phyloP scores from a whole-genome alignment of 139 green algal species.

The Pleodorina starrii region DNA sequence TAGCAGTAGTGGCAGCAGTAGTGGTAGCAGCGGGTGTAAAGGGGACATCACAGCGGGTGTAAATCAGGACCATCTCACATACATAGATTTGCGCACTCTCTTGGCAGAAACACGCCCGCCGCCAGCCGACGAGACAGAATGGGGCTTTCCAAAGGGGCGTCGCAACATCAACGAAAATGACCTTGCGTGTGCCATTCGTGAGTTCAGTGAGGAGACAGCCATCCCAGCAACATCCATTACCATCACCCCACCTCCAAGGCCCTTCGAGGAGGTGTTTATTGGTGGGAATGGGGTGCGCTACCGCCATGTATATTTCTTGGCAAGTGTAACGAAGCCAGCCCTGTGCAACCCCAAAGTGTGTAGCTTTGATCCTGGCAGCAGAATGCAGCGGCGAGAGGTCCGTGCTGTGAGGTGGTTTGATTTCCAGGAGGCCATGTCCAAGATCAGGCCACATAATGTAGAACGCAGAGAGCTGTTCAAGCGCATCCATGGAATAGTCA shows the following conservation, averaged over 20 bases:
- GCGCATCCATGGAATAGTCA: not conserved
- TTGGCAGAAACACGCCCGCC: no score
- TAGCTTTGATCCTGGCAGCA: not conserved
- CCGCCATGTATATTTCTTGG: not conserved
- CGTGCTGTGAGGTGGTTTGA: not conserved
- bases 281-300: not conserved
- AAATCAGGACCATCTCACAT: not conserved
- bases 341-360: not conserved
- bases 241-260: not conserved
- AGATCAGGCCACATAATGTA: not conserved
- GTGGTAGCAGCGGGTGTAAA: no score
- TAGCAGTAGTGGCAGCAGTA: no score
- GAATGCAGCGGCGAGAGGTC: not conserved
- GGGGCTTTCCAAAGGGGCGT: constrained; percentile 50
- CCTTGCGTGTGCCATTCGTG: constrained; percentile 27
- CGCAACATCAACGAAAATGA: constrained; percentile 51
- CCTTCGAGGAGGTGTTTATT: constrained; percentile 13
- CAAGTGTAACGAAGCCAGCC: not conserved
- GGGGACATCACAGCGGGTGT: no score
- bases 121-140: constrained; percentile 43
- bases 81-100: not conserved
- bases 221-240: not conserved
- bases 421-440: not conserved
- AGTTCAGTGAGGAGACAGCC: constrained; percentile 48
- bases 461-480: not conserved